Percentiles rank a stretch among this genome's conserved stretches.
phyloP scores from a whole-genome alignment of 108 stramenopile species.

The Schizochytrium sp. region DNA sequence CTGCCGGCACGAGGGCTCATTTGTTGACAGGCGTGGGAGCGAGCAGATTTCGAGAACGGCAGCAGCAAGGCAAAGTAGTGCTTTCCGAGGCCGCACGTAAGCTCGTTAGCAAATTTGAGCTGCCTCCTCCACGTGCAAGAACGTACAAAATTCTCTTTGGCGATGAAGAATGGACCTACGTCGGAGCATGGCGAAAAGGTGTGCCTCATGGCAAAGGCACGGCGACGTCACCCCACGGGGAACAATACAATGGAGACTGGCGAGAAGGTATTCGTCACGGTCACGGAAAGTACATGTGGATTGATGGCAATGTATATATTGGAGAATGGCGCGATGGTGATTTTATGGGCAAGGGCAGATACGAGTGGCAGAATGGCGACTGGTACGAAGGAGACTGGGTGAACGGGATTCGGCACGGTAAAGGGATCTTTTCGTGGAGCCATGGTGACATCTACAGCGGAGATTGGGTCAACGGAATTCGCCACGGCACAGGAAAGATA shows the following conservation, averaged over 20 bases:
- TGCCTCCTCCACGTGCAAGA: not conserved
- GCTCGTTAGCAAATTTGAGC: not conserved
- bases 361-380: constrained; percentile 49
- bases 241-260: not conserved
- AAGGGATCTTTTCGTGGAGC: constrained; percentile 41
- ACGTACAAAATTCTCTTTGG: constrained; percentile 1
- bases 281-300: constrained; percentile 37
- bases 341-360: constrained; percentile 40
- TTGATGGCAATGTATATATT: constrained; percentile 45
- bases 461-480: constrained; percentile 45
- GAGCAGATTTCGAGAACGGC: too few species aligned
- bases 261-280: constrained; percentile 26
- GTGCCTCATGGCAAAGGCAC: not conserved
- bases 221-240: not conserved
- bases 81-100: not conserved
- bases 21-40: not conserved
- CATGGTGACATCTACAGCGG: constrained; percentile 50
- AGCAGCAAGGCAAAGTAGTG: not conserved
- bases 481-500: constrained; percentile 36
- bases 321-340: constrained; percentile 52
- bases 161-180: not conserved
- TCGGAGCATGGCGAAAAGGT: not conserved
- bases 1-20: not conserved
- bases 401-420: constrained; percentile 35
- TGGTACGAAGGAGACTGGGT: constrained; percentile 47